Base-by-base conservation (phyloP, 2,329 filamentous ascomycete species). In the Cladophialophora bantiana region DNA sequence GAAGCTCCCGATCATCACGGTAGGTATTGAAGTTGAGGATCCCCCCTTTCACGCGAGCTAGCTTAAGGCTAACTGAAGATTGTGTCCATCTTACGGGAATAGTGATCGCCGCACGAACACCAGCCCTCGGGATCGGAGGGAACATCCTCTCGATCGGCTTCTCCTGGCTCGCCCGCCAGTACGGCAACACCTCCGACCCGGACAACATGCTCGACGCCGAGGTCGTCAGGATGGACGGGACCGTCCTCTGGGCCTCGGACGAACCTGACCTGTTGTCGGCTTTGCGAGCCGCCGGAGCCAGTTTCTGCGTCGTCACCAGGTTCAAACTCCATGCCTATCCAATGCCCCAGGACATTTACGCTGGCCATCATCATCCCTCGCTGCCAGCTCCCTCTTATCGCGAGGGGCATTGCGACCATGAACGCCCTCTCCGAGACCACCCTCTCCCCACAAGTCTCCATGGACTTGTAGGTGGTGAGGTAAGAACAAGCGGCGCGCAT, bases 181-280 rank as follows among this genome's bases (percentile, higher is more conserved):
- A 74, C 56, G 80, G 80, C 10, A 71, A 77, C 36, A 75, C 76
- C 10, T 78, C 76, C n/a, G 79, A 82, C 66, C 77, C 78, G 13
- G 72, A 74, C 32, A 82, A 80, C 67, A 70, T 81, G 64, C 72
- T 81, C 1, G 79, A 81, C 66, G 76, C 75, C 3, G 73, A 79
- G 61, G 70, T 81, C 12, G 76, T 80, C 18, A 73, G 75, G 38
- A 69, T 73, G 4, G 77, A 81, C 62, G 80, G 80, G 0, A 66
- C 69, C 0, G 68, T 75, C 4, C 61, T 79, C 0, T 81, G 79
- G 79, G 78, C 78, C 0, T 76, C 75, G 6, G 13, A 72, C 35
- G 77, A 80, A 50, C 76, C 78, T 1, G 79, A 81, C 12, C 72
- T 81, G 1, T 70, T 81, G n/a, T 81, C 77, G 78, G 78, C 78